Evolutionary conservation across 2,329 filamentous ascomycete genomes (phyloP).

Genomic region (Aaosphaeria arxii): DNA sequence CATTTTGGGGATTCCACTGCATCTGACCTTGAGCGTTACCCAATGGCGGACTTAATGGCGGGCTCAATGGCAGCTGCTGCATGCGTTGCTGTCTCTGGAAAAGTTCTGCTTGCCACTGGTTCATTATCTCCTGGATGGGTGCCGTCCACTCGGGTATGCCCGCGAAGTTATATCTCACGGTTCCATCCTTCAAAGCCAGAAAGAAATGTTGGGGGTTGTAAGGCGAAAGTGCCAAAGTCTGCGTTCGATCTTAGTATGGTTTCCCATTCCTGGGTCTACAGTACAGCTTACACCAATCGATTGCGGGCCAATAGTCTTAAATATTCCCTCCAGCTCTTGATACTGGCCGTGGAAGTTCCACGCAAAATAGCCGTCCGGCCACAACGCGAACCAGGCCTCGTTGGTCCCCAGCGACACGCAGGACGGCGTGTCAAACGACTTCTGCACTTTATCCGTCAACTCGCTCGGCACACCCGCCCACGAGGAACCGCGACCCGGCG

Average conservation of each 20-base stretch:
- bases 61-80: neutral
- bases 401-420: slow-evolving; percentile 28
- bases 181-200: slow-evolving; percentile 27
- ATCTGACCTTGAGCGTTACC: neutral
- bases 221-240: slow-evolving; percentile 34
- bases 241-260: neutral
- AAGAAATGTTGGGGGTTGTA: slow-evolving; percentile 33
- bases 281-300: neutral
- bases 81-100: slow-evolving; percentile 9
- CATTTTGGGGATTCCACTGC: neutral
- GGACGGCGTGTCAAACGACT: slow-evolving; percentile 27
- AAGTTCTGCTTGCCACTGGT: slow-evolving; percentile 25
- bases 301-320: slow-evolving; percentile 21
- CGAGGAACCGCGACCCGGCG: slow-evolving; percentile 28
- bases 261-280: neutral
- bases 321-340: slow-evolving; percentile 21
- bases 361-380: slow-evolving; percentile 24
- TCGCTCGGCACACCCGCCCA: slow-evolving; percentile 32
- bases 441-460: slow-evolving; percentile 31
- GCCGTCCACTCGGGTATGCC: slow-evolving; percentile 31
- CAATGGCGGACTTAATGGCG: slow-evolving; percentile 4
- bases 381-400: slow-evolving; percentile 32
- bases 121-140: slow-evolving; percentile 31
- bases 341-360: slow-evolving; percentile 35
- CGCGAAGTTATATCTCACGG: slow-evolving; percentile 33